Evolutionary conservation across 306 rosid genomes (phyloP).

Genomic region (Cucurbita ficifolia): DNA sequence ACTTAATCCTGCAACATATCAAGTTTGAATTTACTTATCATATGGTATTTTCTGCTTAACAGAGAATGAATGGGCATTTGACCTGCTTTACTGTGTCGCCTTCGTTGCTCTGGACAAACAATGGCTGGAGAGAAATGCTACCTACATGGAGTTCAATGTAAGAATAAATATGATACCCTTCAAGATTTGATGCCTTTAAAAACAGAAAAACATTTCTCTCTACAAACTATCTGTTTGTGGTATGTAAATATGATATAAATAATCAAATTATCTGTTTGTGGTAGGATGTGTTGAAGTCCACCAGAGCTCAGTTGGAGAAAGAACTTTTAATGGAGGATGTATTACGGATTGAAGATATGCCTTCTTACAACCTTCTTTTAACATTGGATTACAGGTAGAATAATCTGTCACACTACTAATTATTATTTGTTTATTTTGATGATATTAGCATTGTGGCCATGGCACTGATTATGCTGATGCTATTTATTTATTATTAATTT

Average conservation of each 20-base stretch:
- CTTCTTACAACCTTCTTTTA: slow-evolving; percentile 55
- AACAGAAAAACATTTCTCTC: not conserved
- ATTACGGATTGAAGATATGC: slow-evolving; percentile 77
- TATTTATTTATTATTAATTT: too few species aligned
- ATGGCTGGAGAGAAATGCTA: slow-evolving; percentile 74
- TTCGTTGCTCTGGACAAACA: slow-evolving; percentile 75
- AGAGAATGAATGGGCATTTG: slow-evolving; percentile 85
- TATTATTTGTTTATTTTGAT: too few species aligned
- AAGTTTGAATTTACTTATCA: not conserved
- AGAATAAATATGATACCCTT: slow-evolving; percentile 14
- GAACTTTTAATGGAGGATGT: slow-evolving; percentile 73
- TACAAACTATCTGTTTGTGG: not conserved
- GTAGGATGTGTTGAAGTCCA: slow-evolving; percentile 61
- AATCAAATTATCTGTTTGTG: not conserved
- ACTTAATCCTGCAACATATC: not conserved
- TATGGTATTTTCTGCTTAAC: slow-evolving; percentile 9
- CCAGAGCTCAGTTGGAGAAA: slow-evolving; percentile 61
- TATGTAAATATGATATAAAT: not conserved
- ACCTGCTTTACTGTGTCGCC: slow-evolving; percentile 78
- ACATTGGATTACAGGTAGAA: not conserved
- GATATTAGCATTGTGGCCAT: not conserved
- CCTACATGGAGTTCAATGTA: slow-evolving; percentile 88
- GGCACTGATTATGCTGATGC: too few species aligned
- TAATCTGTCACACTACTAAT: not conserved
- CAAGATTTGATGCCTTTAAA: not conserved